Evolutionary conservation across 441 rosid species (phyloP), one percentile per base, ranked within the genome.

Genomic region (Isatis lusitanica): DNA sequence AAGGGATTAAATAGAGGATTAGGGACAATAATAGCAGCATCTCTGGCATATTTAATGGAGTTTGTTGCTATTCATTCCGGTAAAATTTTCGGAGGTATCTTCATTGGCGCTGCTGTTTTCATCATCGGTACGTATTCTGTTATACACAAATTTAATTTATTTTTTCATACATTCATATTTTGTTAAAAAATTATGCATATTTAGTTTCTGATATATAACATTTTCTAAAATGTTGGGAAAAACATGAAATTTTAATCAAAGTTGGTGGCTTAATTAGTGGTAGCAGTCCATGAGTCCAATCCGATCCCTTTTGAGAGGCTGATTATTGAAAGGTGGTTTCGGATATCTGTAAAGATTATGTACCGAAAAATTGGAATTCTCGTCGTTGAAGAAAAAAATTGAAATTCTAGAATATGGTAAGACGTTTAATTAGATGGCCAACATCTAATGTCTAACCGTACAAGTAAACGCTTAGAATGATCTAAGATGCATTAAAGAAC

Each of bases 1-100:
- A 93, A 93, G 69, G 97, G 98, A 30, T 56, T 91, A 59, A 90
- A 90, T 24, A 88, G 97, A 9, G 93, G 90, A 59, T 57, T 88
- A 28, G 98, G 97, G 78, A 91, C 96, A 6, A 39, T 90, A 70
- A 4, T 88, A 24, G 98, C 97, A 28, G 94, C 92, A 40, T 90
- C 83, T 6, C 68, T 93, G 71, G 98, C 97, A 15, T 86, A 85
- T 74, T 66, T 87, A 11, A 84, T 81, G 1, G 94, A 92, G 46
- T 75, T 76, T 50, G 67, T 84, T 16, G 93, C 88, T 55, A 83
- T 77, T 63, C 53, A 69, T 35, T 47, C 86, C 53, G 88, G 88
- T 30, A 84, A 90, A 26, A 36, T 79, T 44, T 82, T 90, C 48
- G 77, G 80, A 36, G 74, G 85, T 65, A 63, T 91, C 47, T 42